Percentiles rank a stretch among this genome's conserved stretches.
Conservation (phyloP, 306 rosid genomes). For the Adenanthera pavonina region DNA sequence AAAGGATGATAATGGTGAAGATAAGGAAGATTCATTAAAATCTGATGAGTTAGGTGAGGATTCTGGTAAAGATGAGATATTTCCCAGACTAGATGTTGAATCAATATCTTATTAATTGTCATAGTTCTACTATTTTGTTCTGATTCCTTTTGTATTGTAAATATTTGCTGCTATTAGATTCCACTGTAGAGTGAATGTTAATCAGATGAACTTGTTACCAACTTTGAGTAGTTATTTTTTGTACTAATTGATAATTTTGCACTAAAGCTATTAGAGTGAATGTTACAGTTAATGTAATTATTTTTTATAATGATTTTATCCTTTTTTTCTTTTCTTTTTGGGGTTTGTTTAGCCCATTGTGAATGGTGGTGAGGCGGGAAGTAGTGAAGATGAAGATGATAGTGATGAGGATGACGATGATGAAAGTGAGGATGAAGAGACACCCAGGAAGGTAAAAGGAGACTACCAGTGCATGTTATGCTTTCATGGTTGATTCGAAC, state of each 20-base stretch:
- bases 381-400: too few species aligned
- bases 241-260: background rate
- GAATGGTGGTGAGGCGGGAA: constrained; percentile 20
- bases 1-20: constrained; percentile 41
- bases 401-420: constrained; percentile 24
- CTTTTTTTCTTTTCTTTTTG: background rate
- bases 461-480: background rate
- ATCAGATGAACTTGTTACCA: background rate
- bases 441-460: constrained; percentile 55
- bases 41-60: constrained; percentile 41
- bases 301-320: background rate
- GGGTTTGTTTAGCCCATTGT: constrained; percentile 37
- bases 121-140: background rate
- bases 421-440: constrained; percentile 55
- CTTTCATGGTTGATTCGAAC: constrained; percentile 3
- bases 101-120: background rate
- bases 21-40: constrained; percentile 39
- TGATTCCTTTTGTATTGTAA: background rate
- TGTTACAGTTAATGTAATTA: background rate
- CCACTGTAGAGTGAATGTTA: background rate
- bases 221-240: background rate
- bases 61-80: constrained; percentile 48
- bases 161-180: background rate
- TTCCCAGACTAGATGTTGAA: constrained; percentile 3
- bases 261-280: background rate